Evolutionary conservation across 208 protist genomes (phyloP).

Genomic region (Trypanosoma mega): DNA sequence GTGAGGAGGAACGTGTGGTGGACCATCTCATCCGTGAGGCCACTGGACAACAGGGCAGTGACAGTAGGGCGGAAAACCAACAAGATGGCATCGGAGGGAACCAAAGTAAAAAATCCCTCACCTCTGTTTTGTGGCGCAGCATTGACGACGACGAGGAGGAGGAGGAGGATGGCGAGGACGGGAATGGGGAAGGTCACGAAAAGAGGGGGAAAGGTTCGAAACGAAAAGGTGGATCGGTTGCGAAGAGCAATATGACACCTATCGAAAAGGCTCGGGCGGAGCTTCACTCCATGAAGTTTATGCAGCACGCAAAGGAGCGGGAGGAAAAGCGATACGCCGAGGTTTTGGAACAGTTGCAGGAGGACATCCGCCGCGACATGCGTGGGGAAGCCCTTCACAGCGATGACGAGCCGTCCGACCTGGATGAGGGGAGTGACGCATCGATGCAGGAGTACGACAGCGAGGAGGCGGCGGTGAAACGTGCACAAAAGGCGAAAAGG

Average conservation of each 20-base stretch:
- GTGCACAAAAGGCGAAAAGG: not conserved
- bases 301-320: slow-evolving; percentile 72
- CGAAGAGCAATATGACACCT: slow-evolving; percentile 29
- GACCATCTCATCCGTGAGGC: slow-evolving; percentile 66
- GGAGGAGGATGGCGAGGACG: slow-evolving; percentile 10
- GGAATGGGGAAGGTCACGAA: too few species aligned
- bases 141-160: slow-evolving; percentile 33
- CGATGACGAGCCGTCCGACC: slow-evolving; percentile 12
- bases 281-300: slow-evolving; percentile 83
- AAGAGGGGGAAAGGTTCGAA: too few species aligned
- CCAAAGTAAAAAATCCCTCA: slow-evolving; percentile 23
- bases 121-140: slow-evolving; percentile 52
- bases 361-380: slow-evolving; percentile 52
- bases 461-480: slow-evolving; percentile 15
- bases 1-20: slow-evolving; percentile 82
- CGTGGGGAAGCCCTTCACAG: slow-evolving; percentile 18
- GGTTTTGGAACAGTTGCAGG: slow-evolving; percentile 46
- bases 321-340: slow-evolving; percentile 60
- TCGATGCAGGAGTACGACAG: slow-evolving; percentile 1
- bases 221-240: too few species aligned
- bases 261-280: slow-evolving; percentile 68
- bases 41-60: slow-evolving; percentile 10
- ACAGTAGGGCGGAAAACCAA: slow-evolving; percentile 9
- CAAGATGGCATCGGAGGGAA: not conserved
- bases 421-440: slow-evolving; percentile 13